Base-by-base conservation (phyloP, 148 eudicot genomes). In the Heliamphora exappendiculata region DNA sequence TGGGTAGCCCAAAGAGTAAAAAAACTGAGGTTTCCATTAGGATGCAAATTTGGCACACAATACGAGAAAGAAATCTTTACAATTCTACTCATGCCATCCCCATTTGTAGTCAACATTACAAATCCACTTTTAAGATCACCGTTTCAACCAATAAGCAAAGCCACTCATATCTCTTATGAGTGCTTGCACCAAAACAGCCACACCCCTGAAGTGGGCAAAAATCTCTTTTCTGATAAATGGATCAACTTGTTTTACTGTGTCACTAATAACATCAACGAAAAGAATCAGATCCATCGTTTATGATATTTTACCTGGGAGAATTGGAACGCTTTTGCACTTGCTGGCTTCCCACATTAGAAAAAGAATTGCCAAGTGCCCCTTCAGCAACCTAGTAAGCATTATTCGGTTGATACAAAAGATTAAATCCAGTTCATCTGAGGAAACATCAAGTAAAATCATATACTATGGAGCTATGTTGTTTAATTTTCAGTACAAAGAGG, bases 301-400 rank as follows among this genome's bases (percentile, higher is more conserved):
- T 33, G 62, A 74, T 29, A 58, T 34, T 64, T 74, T 84, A 92
- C 97, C 97, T 86, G 76, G 85, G 80, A 58, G 88, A 86, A 74
- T 81, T 71, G 28, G 77, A 76, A 78, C 73, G 85, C 68, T 86
- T 86, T 59, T 70, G 62, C 33, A 65, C 70, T 74, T 76, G 89
- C 79, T 88, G 93, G 78, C 65, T 80, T 49, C 65, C 81, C 49
- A 67, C 57, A 55, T 79, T 62, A 19, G 84, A 82, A 44, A 87
- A 82, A 67, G 84, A 66, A 84, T 80, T 77, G 62, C 77, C 71
- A 72, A 71, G 70, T 72, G 81, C 80, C 54, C 76, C 74, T 78
- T 86, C 91, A 68, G 80, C 81, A 70, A 77, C 88, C 94, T 92
- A 84, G 75, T 84, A 76, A 78, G 66, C 62, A 84, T 51, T 42